phyloP scores from a whole-genome alignment of 164 flowering plant species.

The Taxillus chinensis region DNA sequence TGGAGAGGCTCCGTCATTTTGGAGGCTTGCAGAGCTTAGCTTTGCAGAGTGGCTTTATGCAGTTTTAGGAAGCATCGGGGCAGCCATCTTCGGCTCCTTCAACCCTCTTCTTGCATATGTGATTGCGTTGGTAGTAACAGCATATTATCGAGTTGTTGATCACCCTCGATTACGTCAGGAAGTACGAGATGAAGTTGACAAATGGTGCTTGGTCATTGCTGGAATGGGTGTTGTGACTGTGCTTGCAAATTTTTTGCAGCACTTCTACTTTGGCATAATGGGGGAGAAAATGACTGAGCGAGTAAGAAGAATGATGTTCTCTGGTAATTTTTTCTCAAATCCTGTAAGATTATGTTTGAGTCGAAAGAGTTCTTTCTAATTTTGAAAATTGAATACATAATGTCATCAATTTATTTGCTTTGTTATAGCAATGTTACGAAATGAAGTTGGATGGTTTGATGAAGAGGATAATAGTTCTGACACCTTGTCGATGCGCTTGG shows the following conservation, averaged over 20 bases:
- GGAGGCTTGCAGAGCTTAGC: slow-evolving; percentile 93
- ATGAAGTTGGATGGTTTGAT: slow-evolving; percentile 99
- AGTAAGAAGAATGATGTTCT: slow-evolving; percentile 97
- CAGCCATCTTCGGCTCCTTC: slow-evolving; percentile 94
- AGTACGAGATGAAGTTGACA: slow-evolving; percentile 46
- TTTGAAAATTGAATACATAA: not conserved
- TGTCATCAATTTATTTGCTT: not conserved
- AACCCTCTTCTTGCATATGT: slow-evolving; percentile 96
- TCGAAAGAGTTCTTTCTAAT: not conserved
- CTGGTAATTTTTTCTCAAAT: slow-evolving; percentile 37
- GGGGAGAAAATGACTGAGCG: slow-evolving; percentile 99
- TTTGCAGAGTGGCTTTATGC: slow-evolving; percentile 98
- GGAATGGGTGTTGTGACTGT: slow-evolving; percentile 96
- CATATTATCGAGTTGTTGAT: slow-evolving; percentile 46
- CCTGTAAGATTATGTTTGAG: not conserved
- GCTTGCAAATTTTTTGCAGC: slow-evolving; percentile 89
- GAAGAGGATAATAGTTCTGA: slow-evolving; percentile 95
- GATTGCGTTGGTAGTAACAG: slow-evolving; percentile 55
- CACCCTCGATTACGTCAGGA: slow-evolving; percentile 28
- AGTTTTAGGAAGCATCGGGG: slow-evolving; percentile 86
- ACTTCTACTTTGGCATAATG: slow-evolving; percentile 97
- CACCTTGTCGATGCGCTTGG: slow-evolving; percentile 89
- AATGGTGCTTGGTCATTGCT: slow-evolving; percentile 86
- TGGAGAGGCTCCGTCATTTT: slow-evolving; percentile 62
- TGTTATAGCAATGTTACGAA: slow-evolving; percentile 80